Conservation (phyloP, 331 rosid genomes). For the Prunus yedoensis region DNA sequence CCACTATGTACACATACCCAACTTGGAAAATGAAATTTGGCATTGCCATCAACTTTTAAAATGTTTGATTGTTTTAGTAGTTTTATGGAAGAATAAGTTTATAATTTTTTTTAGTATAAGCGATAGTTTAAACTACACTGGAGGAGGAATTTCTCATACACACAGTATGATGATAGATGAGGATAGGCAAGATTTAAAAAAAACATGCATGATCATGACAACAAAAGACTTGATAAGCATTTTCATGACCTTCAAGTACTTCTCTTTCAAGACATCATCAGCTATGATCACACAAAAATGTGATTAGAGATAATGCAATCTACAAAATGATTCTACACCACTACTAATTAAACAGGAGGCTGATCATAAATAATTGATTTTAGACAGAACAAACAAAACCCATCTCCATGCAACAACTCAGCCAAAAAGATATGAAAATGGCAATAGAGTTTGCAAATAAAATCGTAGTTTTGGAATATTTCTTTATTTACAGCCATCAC, state of each 20-base stretch:
- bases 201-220: not conserved
- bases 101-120: too few species aligned
- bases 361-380: not conserved
- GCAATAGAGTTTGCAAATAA: constrained; percentile 31
- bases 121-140: too few species aligned
- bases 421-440: not conserved
- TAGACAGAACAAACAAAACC: constrained; percentile 2
- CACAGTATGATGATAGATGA: too few species aligned
- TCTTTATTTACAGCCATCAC: constrained; percentile 22
- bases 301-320: constrained; percentile 21
- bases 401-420: constrained; percentile 11
- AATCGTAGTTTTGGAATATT: not conserved
- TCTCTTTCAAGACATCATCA: not conserved
- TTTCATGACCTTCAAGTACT: not conserved
- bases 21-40: constrained; percentile 8
- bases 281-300: not conserved
- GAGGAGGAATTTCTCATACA: fast-evolving
- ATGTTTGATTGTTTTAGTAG: too few species aligned
- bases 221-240: not conserved
- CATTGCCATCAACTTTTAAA: too few species aligned
- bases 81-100: too few species aligned
- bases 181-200: not conserved
- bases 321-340: constrained; percentile 10
- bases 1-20: not conserved
- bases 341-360: constrained; percentile 1